These are phyloP conservation scores for Geotrichum ghanense DNA, from an alignment of 805 yeast species.

Conservation along the genomic window DNA sequence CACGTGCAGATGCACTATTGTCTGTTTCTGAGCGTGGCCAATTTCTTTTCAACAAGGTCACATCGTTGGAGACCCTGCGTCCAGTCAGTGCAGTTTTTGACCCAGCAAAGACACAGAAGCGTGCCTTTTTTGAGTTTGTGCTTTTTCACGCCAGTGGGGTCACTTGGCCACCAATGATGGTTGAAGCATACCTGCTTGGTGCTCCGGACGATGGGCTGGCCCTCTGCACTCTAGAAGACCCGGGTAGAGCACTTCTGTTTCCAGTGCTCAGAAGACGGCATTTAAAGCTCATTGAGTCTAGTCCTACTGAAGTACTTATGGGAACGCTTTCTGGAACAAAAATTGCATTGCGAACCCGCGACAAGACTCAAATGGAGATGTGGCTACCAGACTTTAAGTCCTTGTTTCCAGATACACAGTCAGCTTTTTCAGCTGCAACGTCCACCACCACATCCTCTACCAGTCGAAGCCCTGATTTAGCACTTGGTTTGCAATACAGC, in stretches of 20 bases:
- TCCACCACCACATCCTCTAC: slow-evolving; percentile 5
- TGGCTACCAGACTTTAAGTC: slow-evolving; percentile 4
- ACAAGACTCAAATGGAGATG: slow-evolving; percentile 4
- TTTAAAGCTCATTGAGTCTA: not conserved
- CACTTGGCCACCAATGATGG: slow-evolving; percentile 3
- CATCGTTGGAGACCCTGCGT: slow-evolving; percentile 11
- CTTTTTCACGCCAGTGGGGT: slow-evolving; percentile 9
- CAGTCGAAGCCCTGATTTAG: slow-evolving; percentile 1
- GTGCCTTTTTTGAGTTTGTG: slow-evolving; percentile 11
- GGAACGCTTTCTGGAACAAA: slow-evolving; percentile 4
- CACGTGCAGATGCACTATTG: slow-evolving; percentile 4
- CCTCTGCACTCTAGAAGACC: slow-evolving; percentile 14
- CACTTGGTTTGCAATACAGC: slow-evolving; percentile 6
- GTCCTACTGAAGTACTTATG: slow-evolving; percentile 4
- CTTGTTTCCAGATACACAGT: slow-evolving; percentile 4
- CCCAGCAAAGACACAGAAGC: slow-evolving; percentile 6
- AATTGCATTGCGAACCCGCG: slow-evolving; percentile 6
- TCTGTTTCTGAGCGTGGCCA: slow-evolving; percentile 5
- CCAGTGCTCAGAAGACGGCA: slow-evolving; percentile 13
- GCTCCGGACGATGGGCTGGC: slow-evolving; percentile 8
- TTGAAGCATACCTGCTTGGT: slow-evolving; percentile 8
- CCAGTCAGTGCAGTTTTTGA: slow-evolving; percentile 13
- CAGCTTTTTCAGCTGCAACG: slow-evolving; percentile 1
- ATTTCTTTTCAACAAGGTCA: slow-evolving; percentile 11
- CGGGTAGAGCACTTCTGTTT: slow-evolving; percentile 15